These are phyloP conservation scores for Syzygium jambos DNA, from an alignment of 345 rosid genomes.

Conservation along the genomic window DNA sequence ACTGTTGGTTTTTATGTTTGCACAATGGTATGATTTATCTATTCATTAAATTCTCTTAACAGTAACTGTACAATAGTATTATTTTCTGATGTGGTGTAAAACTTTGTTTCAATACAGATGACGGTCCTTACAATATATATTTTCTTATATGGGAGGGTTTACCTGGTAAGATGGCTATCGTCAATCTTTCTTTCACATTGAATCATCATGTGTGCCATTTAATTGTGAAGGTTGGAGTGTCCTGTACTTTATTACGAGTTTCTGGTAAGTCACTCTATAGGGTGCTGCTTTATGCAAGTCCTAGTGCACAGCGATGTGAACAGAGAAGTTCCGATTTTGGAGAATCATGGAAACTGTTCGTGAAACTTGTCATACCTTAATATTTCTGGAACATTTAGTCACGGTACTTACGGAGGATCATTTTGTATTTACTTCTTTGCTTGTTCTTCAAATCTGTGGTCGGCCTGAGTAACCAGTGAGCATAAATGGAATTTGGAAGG, in stretches of 20 bases:
- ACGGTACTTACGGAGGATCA: not conserved
- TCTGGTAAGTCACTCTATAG: not conserved
- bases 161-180: constrained; percentile 53
- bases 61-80: not conserved
- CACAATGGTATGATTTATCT: constrained; percentile 66
- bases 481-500: not conserved
- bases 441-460: not conserved
- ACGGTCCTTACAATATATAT: constrained; percentile 90
- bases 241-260: not conserved
- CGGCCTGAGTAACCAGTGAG: not conserved
- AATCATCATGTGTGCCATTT: not conserved
- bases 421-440: not conserved
- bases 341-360: not conserved
- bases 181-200: not conserved
- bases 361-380: not conserved
- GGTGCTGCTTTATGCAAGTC: not conserved
- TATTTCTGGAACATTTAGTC: not conserved
- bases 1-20: constrained; percentile 95
- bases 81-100: not conserved
- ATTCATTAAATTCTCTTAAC: not conserved
- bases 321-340: not conserved
- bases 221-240: not conserved
- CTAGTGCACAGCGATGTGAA: not conserved
- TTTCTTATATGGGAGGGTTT: constrained; percentile 86
- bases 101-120: constrained; percentile 62